phyloP scores from a whole-genome alignment of 768 basidiomycete genomes.

The Sutorius australiensis region DNA sequence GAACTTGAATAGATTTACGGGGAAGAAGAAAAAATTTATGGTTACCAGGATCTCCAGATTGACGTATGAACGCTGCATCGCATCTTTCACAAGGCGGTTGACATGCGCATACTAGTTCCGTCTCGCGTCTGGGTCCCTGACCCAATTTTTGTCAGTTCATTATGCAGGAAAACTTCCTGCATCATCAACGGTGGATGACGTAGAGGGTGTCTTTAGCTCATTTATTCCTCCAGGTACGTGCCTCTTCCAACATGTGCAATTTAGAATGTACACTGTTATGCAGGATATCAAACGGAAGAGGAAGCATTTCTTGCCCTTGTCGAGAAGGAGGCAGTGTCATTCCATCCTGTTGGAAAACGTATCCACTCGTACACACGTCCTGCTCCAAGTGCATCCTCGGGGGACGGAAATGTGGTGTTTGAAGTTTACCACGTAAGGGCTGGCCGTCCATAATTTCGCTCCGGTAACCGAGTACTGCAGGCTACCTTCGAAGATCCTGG shows the following conservation, averaged over 20 bases:
- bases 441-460: background rate
- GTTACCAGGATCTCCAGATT: slow-evolving; percentile 80
- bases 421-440: slow-evolving; percentile 86
- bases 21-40: slow-evolving; percentile 94
- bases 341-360: slow-evolving; percentile 72
- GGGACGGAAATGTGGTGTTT: slow-evolving; percentile 61
- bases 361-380: slow-evolving; percentile 76
- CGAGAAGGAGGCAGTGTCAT: slow-evolving; percentile 71
- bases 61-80: slow-evolving; percentile 53
- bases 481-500: slow-evolving; percentile 81
- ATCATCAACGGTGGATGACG: slow-evolving; percentile 78
- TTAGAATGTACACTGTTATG: background rate
- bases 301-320: slow-evolving; percentile 64
- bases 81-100: background rate
- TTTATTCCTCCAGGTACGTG: slow-evolving; percentile 70
- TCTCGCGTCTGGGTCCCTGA: slow-evolving; percentile 85
- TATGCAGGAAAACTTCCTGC: slow-evolving; percentile 64
- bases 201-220: slow-evolving; percentile 68
- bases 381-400: slow-evolving; percentile 40
- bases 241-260: background rate
- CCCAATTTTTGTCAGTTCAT: slow-evolving; percentile 66
- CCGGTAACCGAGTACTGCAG: slow-evolving; percentile 38
- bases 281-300: slow-evolving; percentile 71
- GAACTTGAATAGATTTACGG: slow-evolving; percentile 70
- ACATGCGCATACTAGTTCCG: slow-evolving; percentile 49